Evolutionary conservation across 2,329 filamentous ascomycete species (phyloP).

Genomic region (Claviceps fusiformis): DNA sequence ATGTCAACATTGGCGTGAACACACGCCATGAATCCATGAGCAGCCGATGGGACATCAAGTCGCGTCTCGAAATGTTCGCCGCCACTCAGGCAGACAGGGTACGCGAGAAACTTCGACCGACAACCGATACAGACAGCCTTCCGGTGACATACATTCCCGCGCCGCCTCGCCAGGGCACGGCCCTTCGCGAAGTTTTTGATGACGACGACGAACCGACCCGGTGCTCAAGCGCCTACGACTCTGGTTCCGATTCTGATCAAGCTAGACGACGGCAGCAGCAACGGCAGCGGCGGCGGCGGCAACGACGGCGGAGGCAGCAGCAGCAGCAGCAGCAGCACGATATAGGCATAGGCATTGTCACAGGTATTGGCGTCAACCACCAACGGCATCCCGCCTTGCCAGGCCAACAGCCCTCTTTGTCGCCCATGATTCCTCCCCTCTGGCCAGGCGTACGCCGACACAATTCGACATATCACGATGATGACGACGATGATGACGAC

Average conservation of each 20-base stretch:
- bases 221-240: constrained; percentile 4
- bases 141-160: constrained; percentile 49
- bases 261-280: background rate
- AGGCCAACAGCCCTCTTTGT: constrained; percentile 15
- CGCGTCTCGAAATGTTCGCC: constrained; percentile 47
- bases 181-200: constrained; percentile 41
- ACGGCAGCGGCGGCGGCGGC: no score
- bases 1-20: background rate
- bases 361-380: background rate
- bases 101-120: constrained; percentile 40
- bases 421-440: constrained; percentile 24
- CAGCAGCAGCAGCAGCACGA: constrained; percentile 8
- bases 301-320: no score
- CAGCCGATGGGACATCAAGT: constrained; percentile 41
- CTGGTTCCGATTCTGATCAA: background rate
- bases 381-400: background rate
- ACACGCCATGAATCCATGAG: constrained; percentile 10
- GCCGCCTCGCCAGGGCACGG: constrained; percentile 42
- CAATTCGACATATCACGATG: constrained; percentile 14
- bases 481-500: constrained; percentile 16
- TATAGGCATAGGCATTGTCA: background rate
- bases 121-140: constrained; percentile 39
- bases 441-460: constrained; percentile 27
- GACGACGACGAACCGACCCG: constrained; percentile 34
- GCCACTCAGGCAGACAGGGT: constrained; percentile 46